These are phyloP conservation scores for Allium cepa DNA, from an alignment of 106 monocot species.

Conservation along the genomic window DNA sequence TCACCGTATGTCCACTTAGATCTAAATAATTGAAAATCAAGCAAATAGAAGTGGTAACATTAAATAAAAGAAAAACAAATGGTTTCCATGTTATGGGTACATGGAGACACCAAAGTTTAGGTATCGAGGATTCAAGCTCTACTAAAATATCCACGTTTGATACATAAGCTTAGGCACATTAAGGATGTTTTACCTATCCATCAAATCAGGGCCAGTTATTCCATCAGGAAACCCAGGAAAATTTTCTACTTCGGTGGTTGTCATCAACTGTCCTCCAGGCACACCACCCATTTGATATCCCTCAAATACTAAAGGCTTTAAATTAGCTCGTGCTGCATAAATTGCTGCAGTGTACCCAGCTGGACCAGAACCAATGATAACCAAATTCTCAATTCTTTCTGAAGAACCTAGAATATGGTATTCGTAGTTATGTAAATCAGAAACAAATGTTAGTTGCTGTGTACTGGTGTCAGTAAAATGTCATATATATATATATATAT, in stretches of 20 bases:
- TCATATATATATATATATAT: no score
- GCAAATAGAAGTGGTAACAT: no score
- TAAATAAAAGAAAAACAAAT: no score
- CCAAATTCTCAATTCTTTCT: slow-evolving; percentile 75
- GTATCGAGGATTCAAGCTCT: no score
- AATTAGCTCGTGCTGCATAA: slow-evolving; percentile 92
- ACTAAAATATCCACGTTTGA: no score
- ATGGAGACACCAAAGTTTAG: no score
- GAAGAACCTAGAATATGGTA: slow-evolving; percentile 23
- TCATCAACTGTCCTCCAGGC: slow-evolving; percentile 97
- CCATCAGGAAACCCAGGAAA: slow-evolving; percentile 97
- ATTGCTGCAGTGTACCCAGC: slow-evolving; percentile 98
- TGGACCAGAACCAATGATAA: slow-evolving; percentile 91
- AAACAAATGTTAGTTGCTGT: no score
- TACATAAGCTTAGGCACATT: neutral
- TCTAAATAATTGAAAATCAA: no score
- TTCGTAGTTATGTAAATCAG: no score
- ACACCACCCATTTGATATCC: slow-evolving; percentile 95
- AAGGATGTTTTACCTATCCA: slow-evolving; percentile 59
- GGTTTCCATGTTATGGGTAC: no score
- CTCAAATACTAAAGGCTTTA: slow-evolving; percentile 95
- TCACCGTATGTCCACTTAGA: no score
- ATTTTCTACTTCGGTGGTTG: slow-evolving; percentile 96
- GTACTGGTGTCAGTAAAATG: no score
- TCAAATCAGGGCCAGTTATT: slow-evolving; percentile 93